phyloP scores from a whole-genome alignment of 768 basidiomycete species.

The Trametes maxima region DNA sequence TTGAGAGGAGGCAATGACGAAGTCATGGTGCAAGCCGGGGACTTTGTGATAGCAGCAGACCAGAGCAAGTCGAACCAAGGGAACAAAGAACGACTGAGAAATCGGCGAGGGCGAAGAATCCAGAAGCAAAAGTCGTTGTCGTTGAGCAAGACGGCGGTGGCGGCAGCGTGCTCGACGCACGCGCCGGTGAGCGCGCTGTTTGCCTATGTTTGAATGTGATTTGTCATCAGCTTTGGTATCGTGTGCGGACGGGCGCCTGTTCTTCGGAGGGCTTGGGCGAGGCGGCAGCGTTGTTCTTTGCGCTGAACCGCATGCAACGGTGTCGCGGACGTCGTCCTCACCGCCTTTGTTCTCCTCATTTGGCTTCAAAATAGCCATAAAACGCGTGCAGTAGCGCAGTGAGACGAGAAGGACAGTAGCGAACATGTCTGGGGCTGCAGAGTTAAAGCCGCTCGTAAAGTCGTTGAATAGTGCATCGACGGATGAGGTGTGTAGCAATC shows the following conservation, averaged over 20 bases:
- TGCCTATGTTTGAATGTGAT: conserved; percentile 11
- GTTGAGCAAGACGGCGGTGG: conserved; percentile 6
- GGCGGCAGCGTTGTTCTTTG: neutral
- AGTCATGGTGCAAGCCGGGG: conserved; percentile 29
- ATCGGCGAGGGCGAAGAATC: no score
- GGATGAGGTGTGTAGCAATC: conserved; percentile 53
- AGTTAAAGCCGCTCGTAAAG: conserved; percentile 82
- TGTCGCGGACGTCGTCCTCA: neutral
- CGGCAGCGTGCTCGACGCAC: conserved; percentile 20
- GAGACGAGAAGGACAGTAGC: neutral
- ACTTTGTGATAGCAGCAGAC: neutral
- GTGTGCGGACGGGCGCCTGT: conserved; percentile 11
- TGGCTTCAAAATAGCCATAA: neutral
- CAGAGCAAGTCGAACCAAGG: neutral
- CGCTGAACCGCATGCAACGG: conserved; percentile 16
- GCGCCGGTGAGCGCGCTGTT: conserved; percentile 17
- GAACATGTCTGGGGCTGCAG: conserved; percentile 44
- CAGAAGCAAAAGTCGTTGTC: neutral
- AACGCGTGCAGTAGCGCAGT: conserved; percentile 7
- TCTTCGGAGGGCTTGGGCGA: neutral
- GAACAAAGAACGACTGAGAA: neutral
- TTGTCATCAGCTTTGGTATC: conserved; percentile 9
- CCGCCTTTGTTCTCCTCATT: neutral
- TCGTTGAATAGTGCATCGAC: conserved; percentile 66
- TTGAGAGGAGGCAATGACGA: conserved; percentile 68